Percentiles rank a stretch among this genome's conserved stretches.
Conservation (phyloP, 176 grass and related monocot genomes). For the Leersia perrieri region DNA sequence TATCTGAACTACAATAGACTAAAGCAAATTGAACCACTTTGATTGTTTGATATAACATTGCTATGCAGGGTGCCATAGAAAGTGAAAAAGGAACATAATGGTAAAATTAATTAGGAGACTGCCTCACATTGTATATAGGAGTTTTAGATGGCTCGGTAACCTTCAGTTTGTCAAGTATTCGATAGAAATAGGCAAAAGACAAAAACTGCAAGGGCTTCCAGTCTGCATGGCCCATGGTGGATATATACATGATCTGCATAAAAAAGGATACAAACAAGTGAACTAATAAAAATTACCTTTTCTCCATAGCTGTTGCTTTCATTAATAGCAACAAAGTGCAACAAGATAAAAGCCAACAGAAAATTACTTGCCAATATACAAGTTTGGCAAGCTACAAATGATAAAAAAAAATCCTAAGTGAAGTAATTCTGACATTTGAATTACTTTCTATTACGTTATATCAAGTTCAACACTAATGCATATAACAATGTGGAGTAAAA, state of each 20-base stretch:
- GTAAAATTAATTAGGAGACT: background rate
- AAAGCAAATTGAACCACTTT: background rate
- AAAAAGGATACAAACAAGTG: background rate
- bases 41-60: background rate
- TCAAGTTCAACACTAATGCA: background rate
- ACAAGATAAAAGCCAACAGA: background rate
- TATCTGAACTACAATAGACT: background rate
- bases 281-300: background rate
- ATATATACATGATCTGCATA: conserved; percentile 56
- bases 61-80: background rate
- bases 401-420: background rate
- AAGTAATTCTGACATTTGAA: background rate
- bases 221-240: conserved; percentile 45
- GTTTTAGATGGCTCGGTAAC: conserved; percentile 41
- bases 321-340: background rate
- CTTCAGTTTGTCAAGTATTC: conserved; percentile 73
- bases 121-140: conserved; percentile 65
- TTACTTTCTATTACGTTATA: background rate
- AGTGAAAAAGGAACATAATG: background rate
- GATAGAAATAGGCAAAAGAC: conserved; percentile 65
- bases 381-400: conserved; percentile 1
- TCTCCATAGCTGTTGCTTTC: background rate
- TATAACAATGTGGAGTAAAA: background rate
- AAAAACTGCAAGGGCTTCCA: conserved; percentile 74
- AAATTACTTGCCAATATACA: background rate